Base-by-base conservation (phyloP, 2,329 filamentous ascomycete species). In the Alternaria postmessia region DNA sequence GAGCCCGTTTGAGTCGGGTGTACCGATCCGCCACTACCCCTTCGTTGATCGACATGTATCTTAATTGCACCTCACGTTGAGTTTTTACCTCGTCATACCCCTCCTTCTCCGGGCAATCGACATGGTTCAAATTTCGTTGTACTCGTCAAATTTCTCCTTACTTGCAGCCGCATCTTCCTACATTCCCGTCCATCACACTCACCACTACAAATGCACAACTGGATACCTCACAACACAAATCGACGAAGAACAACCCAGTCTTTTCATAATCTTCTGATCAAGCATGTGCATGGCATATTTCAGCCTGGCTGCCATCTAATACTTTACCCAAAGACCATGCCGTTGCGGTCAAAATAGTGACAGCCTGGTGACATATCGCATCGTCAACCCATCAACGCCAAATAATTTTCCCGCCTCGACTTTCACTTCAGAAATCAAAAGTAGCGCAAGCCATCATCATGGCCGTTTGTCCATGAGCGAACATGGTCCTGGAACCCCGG, bases 11-110 rank as follows among this genome's bases (percentile, higher is more conserved):
- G 44, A 38, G 46, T 38, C 49, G 53, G 52, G 47, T 47, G 47
- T 57, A 60, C 61, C 41, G 54, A 54, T 56, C 55, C 54, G 60
- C 48, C 56, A 44, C 49, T 54, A 56, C 62, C 55, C 57, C 52
- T 57, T 55, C 54, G 63, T 57, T 48, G 58, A 68, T 68, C 65
- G 64, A 49, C 65, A 61, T 28, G 20, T 38, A 46, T 68, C 66
- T 66, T 68, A 65, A 66, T 65, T 65, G 49, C 64, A 68, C 66
- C 54, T 68, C 66, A 66, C 53, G 43, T 58, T 62, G 59, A 46
- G 38, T 60, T 47, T 59, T 53, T 38, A 36, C 32, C 32, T 38
- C 30, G 20, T 38, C 34, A 42, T 16, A 49, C 46, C 34, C 20
- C 46, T 26, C 46, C 46, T 36, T 26, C 32, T 49, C 46, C 14